Evolutionary conservation across 108 stramenopile species (phyloP), one percentile per base, ranked within the genome.

Genomic region (Cylindrotheca fusiformis): DNA sequence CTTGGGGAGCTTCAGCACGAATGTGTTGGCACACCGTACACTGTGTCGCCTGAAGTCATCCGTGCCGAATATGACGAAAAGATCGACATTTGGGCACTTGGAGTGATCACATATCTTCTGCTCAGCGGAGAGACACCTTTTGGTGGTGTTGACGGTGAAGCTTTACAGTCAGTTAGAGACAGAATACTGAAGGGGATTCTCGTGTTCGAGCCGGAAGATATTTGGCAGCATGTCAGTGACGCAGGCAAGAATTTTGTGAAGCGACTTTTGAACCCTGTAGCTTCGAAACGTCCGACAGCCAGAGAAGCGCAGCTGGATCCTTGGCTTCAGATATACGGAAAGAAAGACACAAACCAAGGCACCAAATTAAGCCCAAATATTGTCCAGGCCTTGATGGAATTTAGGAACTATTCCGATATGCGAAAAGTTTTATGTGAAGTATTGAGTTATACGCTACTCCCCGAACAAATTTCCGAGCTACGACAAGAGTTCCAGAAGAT

Each of bases 1-100:
- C 62, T 76, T 44, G 87, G 88, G 31, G 76, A 85, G 32, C 67
- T 83, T 5, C 84, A 84, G 28, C 70, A 86, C 46, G 86, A 90
- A 44, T 75, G 72, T 0, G 92, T 96, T 4, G 95, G 95, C 23
- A 93, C 95, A 6, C 86, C 90, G 2, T 93, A 96, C 72, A 88
- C 93, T 0, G 83, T 89, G 4, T 88, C 91, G 20, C 95, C 95
- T 1, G 95, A 96, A 77, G 84, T 94, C n/a, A 86, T 96, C 55
- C 62, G 58, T 19, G 85, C 86, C 12, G 61, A 67, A 46, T 96
- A 96, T 71, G 82, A 92, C 50, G 85, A 90, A 61, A 78, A 82
- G 54, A 76, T 74, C 22, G 95, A 96, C 76, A 71, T 84, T 27
- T 90, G 95, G 95, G 82, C 88, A 32, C 65, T 94, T 26, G 95